A percentile compares a stretch with the other conserved stretches of the same genome.
These are phyloP conservation scores for Magnaporthiopsis poae DNA, from an alignment of 2,329 filamentous ascomycete species.

Conservation along the genomic window DNA sequence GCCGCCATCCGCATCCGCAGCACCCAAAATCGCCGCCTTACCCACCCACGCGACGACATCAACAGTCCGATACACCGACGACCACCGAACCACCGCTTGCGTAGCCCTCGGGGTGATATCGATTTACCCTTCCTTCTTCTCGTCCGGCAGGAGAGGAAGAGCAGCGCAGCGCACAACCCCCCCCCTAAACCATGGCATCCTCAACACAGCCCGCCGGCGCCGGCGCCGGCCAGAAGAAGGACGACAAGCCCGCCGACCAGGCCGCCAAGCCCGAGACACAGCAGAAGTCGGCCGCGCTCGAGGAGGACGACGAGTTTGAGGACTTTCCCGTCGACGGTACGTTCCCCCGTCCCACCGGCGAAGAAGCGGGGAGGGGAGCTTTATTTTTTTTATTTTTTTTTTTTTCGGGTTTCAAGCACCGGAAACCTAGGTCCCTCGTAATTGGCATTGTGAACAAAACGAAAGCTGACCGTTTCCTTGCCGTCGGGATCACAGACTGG, in stretches of 20 bases:
- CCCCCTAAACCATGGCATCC: constrained; percentile 23
- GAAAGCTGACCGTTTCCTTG: not conserved
- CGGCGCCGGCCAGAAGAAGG: constrained; percentile 20
- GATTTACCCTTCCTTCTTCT: not conserved
- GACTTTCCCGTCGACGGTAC: constrained; percentile 94
- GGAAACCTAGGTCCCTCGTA: too few species aligned
- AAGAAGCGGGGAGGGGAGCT: too few species aligned
- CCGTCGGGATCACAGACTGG: constrained; percentile 58
- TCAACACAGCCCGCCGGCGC: constrained; percentile 16
- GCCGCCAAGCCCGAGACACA: constrained; percentile 44
- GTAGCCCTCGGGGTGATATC: not conserved
- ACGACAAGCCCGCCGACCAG: constrained; percentile 33
- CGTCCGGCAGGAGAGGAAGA: not conserved
- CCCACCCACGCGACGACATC: not conserved
- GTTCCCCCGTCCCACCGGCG: constrained; percentile 13
- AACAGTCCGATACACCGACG: not conserved
- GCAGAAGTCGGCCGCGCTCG: constrained; percentile 50
- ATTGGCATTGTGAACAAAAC: too few species aligned
- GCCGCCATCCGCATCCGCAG: not conserved
- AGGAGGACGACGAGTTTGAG: constrained; percentile 98
- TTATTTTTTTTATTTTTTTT: not conserved
- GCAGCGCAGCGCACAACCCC: constrained; percentile 7
- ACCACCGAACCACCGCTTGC: not conserved
- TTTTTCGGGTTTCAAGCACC: not conserved
- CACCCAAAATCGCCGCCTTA: not conserved